These are phyloP conservation scores for Fusarium armeniacum DNA, from an alignment of 2,329 filamentous ascomycete species.

Conservation along the genomic window DNA sequence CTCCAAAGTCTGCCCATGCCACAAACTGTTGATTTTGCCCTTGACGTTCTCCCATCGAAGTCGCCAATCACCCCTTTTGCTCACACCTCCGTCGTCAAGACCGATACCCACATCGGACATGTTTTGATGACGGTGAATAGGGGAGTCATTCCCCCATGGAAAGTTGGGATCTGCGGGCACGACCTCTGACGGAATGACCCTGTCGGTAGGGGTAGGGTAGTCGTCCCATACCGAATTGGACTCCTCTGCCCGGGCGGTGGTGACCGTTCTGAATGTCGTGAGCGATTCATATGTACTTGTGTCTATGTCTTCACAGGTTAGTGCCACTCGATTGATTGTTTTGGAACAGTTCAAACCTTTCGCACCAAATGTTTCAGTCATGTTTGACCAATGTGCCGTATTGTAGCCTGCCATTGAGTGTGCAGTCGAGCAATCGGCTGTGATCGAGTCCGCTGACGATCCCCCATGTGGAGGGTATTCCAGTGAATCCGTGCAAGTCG, in stretches of 20 bases:
- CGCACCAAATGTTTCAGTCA: conserved; percentile 25
- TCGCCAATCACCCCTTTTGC: conserved; percentile 21
- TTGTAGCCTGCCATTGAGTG: conserved; percentile 28
- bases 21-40: conserved; percentile 35
- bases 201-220: conserved; percentile 42
- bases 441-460: conserved; percentile 10
- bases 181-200: conserved; percentile 24
- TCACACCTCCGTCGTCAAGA: conserved; percentile 24
- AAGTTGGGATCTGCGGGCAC: conserved; percentile 53
- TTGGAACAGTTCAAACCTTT: conserved; percentile 32
- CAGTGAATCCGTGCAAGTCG: conserved; percentile 35
- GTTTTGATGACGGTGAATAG: conserved; percentile 55
- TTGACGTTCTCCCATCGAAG: conserved; percentile 35
- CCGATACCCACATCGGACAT: conserved; percentile 48
- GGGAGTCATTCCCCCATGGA: conserved; percentile 56
- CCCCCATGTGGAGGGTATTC: conserved; percentile 3
- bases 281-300: conserved; percentile 21
- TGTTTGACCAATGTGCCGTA: conserved; percentile 38
- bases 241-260: conserved; percentile 16
- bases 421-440: conserved; percentile 33
- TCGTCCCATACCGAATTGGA: conserved; percentile 18
- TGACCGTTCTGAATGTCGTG: conserved; percentile 46
- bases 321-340: neutral
- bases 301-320: conserved; percentile 21
- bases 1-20: conserved; percentile 22